Percentiles rank a stretch among this genome's conserved stretches.
These are phyloP conservation scores for Blakeslea trispora DNA, from an alignment of 371 early-diverging fungal species.

Conservation along the genomic window DNA sequence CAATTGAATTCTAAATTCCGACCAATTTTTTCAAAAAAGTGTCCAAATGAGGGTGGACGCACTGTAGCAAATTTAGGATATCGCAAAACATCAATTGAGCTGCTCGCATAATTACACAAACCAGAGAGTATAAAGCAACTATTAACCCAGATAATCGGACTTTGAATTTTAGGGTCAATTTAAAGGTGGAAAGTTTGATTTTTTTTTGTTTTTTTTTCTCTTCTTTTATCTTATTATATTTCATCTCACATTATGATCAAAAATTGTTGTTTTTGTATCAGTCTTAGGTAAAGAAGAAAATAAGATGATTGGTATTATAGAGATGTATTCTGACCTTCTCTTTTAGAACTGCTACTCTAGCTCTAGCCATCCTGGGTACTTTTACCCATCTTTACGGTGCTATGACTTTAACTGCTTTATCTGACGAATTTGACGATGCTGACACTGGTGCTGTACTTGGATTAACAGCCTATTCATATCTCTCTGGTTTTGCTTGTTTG, in stretches of 20 bases:
- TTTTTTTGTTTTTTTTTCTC: constrained; percentile 6
- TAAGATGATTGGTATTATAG: too few species aligned
- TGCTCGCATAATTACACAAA: neutral
- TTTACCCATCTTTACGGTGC: constrained; percentile 40
- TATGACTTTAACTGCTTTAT: constrained; percentile 32
- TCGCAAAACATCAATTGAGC: too few species aligned
- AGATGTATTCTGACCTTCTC: too few species aligned
- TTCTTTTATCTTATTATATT: constrained; percentile 8
- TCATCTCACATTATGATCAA: constrained; percentile 22
- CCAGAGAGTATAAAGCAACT: neutral
- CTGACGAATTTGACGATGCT: constrained; percentile 32
- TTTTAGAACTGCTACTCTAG: constrained; percentile 43
- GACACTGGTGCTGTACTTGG: constrained; percentile 38
- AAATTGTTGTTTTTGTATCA: constrained; percentile 48
- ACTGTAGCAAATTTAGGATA: too few species aligned
- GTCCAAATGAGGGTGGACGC: too few species aligned
- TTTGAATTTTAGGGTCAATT: too few species aligned
- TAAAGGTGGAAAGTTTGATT: neutral
- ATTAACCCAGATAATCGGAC: too few species aligned
- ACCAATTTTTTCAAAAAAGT: too few species aligned
- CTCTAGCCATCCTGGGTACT: constrained; percentile 39
- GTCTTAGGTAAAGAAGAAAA: constrained; percentile 27
- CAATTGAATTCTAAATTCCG: too few species aligned
- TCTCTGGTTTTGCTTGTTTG: constrained; percentile 40
- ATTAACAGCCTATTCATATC: constrained; percentile 38